Conservation (phyloP, 305 asterid species). For the Fraxinus albicans region DNA sequence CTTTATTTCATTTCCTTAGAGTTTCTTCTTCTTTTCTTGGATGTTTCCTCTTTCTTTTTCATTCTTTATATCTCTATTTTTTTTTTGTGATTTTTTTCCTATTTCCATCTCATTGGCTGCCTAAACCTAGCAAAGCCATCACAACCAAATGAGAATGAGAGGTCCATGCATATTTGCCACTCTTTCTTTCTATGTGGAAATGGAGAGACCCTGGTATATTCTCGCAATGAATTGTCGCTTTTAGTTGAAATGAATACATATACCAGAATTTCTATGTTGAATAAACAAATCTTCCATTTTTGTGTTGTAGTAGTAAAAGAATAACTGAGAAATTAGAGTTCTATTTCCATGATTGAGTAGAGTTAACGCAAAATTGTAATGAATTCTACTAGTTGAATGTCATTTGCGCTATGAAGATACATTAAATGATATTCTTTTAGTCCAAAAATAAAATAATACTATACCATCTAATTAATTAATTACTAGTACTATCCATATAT, state of each 20-base stretch:
- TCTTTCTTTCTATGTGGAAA: neutral
- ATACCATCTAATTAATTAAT: neutral
- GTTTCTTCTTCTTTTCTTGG: slow-evolving; percentile 49
- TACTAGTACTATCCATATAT: neutral
- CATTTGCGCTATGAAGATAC: neutral
- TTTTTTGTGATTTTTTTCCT: neutral
- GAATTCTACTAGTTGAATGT: neutral
- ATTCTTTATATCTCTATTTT: neutral
- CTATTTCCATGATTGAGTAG: neutral
- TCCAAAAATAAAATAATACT: too few relatives aligned
- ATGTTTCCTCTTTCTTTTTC: slow-evolving; percentile 35
- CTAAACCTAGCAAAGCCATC: neutral
- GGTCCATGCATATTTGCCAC: slow-evolving; percentile 21
- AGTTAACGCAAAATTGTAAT: neutral
- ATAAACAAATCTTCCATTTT: neutral
- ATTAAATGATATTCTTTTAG: neutral
- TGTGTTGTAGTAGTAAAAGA: neutral
- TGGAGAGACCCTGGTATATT: too few relatives aligned
- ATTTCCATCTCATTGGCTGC: slow-evolving; percentile 25
- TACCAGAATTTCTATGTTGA: neutral
- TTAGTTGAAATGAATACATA: neutral
- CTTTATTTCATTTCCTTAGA: slow-evolving; percentile 8
- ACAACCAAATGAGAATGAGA: slow-evolving; percentile 30
- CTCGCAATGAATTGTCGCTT: neutral
- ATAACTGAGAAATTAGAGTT: neutral